Evolutionary conservation across 306 rosid genomes (phyloP), one percentile per base, ranked within the genome.

Genomic region (Pachyrhizus erosus): DNA sequence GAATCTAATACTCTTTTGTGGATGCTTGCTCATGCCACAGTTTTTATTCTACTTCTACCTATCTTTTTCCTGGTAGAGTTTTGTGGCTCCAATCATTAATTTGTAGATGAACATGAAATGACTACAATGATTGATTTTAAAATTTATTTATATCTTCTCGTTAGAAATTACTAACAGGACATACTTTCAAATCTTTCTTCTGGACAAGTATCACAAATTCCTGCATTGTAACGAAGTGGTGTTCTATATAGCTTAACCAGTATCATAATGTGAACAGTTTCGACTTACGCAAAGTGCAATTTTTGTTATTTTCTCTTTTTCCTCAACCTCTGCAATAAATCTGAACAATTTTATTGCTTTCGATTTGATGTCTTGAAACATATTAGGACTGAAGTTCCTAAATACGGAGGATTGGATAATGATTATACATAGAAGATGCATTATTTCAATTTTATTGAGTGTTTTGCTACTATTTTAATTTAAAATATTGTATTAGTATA

Each of bases 1-100:
- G 82, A 84, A 78, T 84, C 83, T 27, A 42, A 24, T 72, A 27
- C 33, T n/a, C 70, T 79, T 69, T 73, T 43, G 46, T 80, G 61
- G 75, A 60, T 69, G 79, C 70, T 52, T 52, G 71, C 11, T 71
- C 39, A 9, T 64, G 79, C 2, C 18, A 69, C 26, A 17, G 66
- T 31, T 83, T 75, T 9, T 39, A 12, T 81, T 81, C 79, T 39
- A 39, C 43, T 33, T 33, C 42, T 64, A n/a, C 75, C 60, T 42
- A 57, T 69, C 71, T 17, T 76, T 55, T 75, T 23, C 17, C 37
- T 54, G 68, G 66, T 73, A 29, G 27, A 15, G 42, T 72, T 29
- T 67, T 82, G 9, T 66, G 5, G 71, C 77, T 65, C 80, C 85
- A 17, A 69, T 82, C 40, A 68, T 76, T 43, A 82, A 39, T 77